Base-by-base conservation (phyloP, 2,329 filamentous ascomycete genomes). In the Cadophora malorum region DNA sequence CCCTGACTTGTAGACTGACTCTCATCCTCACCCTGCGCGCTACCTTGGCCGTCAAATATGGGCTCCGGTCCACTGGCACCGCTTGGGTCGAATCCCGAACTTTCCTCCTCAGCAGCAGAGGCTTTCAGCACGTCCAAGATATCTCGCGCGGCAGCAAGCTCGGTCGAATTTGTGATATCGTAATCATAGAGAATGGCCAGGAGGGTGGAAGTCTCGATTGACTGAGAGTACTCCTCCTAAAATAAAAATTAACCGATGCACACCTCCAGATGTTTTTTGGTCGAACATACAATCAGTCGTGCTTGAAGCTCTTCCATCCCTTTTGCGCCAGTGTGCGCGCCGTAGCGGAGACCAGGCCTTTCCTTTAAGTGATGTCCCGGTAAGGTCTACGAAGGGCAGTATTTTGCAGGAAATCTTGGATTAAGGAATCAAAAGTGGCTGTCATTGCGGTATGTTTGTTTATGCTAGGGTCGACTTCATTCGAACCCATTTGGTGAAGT, bases 141-240 rank as follows among this genome's bases (percentile, higher is more conserved):
- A n/a, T 81, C 76, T 35, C 85, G 85, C 2, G 90, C 88, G 10
- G 82, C 80, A 2, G 84, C 76, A 38, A 89, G 81, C 52, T 89
- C 81, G 0, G 80, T 77, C 0, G 84, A 74, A 25, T 87, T 78
- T 2, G 79, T 77, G 21, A 94, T 81, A 73, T 94, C 86, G 78
- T 88, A 92, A 75, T 98, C 95, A 63, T 83, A 87, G 5, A 88
- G 83, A 61, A 97, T 91, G 4, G 93, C 90, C 64, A 90, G 85
- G 67, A 97, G 86, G 14, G 95, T 84, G 0, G 92, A 86, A 71
- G 93, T 87, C 73, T 97, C 94, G 50, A 97, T 79, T 21, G 90
- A 86, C 28, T 91, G 86, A 76, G 89, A 90, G 76, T 93, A 95
- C 71, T 90, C 87, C 69, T 88, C 84, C 89, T 68, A 62, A 8